These are phyloP conservation scores for Candida buenavistaensis DNA, from an alignment of 1,139 yeast species.

Conservation along the genomic window DNA sequence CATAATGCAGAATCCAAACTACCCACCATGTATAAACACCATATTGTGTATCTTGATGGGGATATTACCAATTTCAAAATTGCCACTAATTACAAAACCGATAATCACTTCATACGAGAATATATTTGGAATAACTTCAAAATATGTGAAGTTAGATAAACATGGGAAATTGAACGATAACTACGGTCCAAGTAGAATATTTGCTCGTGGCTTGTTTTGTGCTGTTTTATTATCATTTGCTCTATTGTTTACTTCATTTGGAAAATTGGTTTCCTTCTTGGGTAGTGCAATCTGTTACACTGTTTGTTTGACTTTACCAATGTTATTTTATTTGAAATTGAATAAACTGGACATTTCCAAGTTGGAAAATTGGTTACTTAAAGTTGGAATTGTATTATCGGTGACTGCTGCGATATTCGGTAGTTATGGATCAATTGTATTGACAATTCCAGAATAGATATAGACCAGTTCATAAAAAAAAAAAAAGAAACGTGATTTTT, in stretches of 20 bases:
- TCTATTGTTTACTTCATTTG: slow-evolving; percentile 71
- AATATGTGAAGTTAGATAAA: slow-evolving; percentile 8
- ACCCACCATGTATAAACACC: slow-evolving; percentile 33
- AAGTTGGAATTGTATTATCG: slow-evolving; percentile 47
- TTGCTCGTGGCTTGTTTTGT: slow-evolving; percentile 25
- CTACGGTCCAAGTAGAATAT: slow-evolving; percentile 28
- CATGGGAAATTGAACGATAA: slow-evolving; percentile 7
- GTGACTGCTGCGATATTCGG: slow-evolving; percentile 52
- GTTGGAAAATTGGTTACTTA: slow-evolving; percentile 38
- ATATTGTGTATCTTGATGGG: slow-evolving; percentile 39
- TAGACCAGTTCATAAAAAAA: background rate
- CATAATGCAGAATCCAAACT: slow-evolving; percentile 32
- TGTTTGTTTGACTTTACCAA: slow-evolving; percentile 77
- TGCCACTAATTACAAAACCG: slow-evolving; percentile 43
- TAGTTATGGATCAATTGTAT: slow-evolving; percentile 23
- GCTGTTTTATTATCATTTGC: slow-evolving; percentile 47
- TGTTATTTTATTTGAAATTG: slow-evolving; percentile 64
- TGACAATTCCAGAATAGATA: slow-evolving; percentile 8
- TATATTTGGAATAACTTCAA: slow-evolving; percentile 16
- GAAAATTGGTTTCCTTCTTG: slow-evolving; percentile 76
- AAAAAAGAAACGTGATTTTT: background rate
- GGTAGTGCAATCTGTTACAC: slow-evolving; percentile 83
- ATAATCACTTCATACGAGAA: slow-evolving; percentile 42
- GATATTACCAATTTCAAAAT: slow-evolving; percentile 39
- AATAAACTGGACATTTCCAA: slow-evolving; percentile 48